Evolutionary conservation across 192 early-diverging fungal genomes (phyloP), one percentile per base, ranked within the genome.

Genomic region (Paraglomus occultum): DNA sequence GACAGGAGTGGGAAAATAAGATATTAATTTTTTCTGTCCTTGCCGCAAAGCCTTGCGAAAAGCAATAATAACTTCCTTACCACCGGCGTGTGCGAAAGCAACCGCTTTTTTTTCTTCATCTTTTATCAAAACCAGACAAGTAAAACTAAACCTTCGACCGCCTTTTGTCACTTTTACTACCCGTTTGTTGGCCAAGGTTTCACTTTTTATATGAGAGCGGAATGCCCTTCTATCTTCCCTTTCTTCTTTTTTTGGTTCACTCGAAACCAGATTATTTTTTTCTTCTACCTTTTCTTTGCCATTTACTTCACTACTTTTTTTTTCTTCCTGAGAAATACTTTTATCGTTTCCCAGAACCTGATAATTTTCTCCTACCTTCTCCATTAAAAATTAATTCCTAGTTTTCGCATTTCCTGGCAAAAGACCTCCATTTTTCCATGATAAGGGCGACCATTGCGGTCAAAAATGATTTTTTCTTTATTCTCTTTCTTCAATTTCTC

Each of bases 371-470:
- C 42, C 6, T 38, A 15, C 38, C 14, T 38, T 40, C 15, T 42
- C 60, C 60, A 63, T 63, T 63, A 63, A 47, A 63, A 63, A 47
- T 63, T 63, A 63, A 63, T 63, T 45, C 60, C 60, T 63, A 63
- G 15, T 47, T 63, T 1, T 6, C 60, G 40, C 60, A 63, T 63
- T 47, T 42, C 23, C n/a, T 63, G 4, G 8, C 60, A 63, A 17
- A 63, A 63, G 0, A 63, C 60, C 23, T 9, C 15, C 20, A 63
- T 47, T 47, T 63, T 63, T 1, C 60, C 60, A 4, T 47, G 60
- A 63, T 63, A 63, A 63, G 60, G 60, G 0, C 60, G 60, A 47
- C 43, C 60, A 45, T 63, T 63, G 18, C 60, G 60, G 60, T 63
- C 60, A 63, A 63, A 63, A 63, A 63, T 20, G 9, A 63, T 63